phyloP scores from a whole-genome alignment of 2,329 filamentous ascomycete species.

The Fusarium subtropicale region DNA sequence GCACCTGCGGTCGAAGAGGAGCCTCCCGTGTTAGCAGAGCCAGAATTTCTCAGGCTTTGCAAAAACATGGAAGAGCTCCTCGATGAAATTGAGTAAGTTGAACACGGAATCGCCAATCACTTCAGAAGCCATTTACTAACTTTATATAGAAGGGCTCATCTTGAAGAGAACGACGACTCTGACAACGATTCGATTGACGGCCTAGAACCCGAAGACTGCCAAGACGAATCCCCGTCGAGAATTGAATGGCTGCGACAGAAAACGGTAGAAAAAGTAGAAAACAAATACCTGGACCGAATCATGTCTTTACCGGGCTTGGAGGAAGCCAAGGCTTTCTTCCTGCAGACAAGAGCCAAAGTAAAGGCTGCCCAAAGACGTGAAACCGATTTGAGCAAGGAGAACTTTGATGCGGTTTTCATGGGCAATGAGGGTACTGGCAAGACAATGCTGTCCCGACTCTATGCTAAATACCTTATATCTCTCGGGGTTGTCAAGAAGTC shows the following conservation, averaged over 20 bases:
- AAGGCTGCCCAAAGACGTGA: slow-evolving; percentile 65
- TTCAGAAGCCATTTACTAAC: slow-evolving; percentile 8
- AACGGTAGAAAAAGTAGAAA: slow-evolving; percentile 62
- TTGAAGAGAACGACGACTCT: slow-evolving; percentile 34
- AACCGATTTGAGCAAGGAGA: slow-evolving; percentile 57
- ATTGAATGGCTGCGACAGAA: slow-evolving; percentile 52
- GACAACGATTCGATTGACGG: slow-evolving; percentile 49
- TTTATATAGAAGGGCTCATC: slow-evolving; percentile 29
- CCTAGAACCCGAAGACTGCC: slow-evolving; percentile 47
- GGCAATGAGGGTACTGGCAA: slow-evolving; percentile 50
- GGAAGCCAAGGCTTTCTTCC: slow-evolving; percentile 68
- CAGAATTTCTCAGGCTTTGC: slow-evolving; percentile 47
- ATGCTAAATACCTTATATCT: slow-evolving; percentile 48
- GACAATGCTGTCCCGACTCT: slow-evolving; percentile 47
- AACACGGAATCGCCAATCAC: not conserved
- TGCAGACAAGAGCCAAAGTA: slow-evolving; percentile 58
- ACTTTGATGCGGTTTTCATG: slow-evolving; percentile 49
- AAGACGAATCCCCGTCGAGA: slow-evolving; percentile 57
- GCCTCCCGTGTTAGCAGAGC: slow-evolving; percentile 43
- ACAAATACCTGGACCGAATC: slow-evolving; percentile 66
- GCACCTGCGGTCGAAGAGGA: slow-evolving; percentile 32
- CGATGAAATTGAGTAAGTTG: slow-evolving; percentile 48
- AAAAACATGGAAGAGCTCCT: slow-evolving; percentile 46
- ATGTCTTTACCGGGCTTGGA: slow-evolving; percentile 74
- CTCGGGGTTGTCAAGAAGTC: slow-evolving; percentile 46